Evolutionary conservation across 805 yeast species (phyloP).

Genomic region (Ogataea pini): DNA sequence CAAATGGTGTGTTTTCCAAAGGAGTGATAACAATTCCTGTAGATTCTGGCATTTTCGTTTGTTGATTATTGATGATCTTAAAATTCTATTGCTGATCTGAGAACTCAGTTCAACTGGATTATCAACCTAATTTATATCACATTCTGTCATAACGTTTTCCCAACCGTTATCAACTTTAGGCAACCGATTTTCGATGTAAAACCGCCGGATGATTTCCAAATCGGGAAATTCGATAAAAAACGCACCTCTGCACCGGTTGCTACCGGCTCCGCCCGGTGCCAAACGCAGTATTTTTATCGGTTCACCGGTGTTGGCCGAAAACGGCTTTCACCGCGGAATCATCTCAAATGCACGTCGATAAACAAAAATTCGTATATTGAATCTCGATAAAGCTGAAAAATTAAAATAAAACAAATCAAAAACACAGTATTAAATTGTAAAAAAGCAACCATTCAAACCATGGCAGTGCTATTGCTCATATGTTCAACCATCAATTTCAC

Average conservation of each 20-base stretch:
- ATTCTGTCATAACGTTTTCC: background rate
- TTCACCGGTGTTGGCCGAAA: background rate
- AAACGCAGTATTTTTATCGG: conserved; percentile 3
- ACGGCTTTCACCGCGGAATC: no score
- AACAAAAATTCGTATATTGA: no score
- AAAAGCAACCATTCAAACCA: background rate
- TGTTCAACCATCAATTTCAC: conserved; percentile 32
- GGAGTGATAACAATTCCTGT: conserved; percentile 44
- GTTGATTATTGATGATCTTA: background rate
- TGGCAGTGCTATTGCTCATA: background rate
- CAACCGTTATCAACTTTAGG: conserved; percentile 2
- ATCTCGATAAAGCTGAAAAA: background rate
- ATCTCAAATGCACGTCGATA: no score
- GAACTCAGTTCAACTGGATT: background rate
- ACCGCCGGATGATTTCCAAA: conserved; percentile 4
- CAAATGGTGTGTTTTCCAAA: conserved; percentile 55
- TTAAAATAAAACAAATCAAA: background rate
- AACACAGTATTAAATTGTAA: no score
- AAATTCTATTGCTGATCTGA: background rate
- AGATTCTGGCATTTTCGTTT: conserved; percentile 23
- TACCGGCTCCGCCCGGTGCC: background rate
- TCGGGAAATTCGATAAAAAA: conserved; percentile 1
- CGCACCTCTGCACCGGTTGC: background rate
- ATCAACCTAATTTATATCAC: background rate
- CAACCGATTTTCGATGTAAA: background rate